A percentile compares a stretch with the other conserved stretches of the same genome.
These are phyloP conservation scores for Zarea fungicola DNA, from an alignment of 2,329 filamentous ascomycete species.

Conservation along the genomic window DNA sequence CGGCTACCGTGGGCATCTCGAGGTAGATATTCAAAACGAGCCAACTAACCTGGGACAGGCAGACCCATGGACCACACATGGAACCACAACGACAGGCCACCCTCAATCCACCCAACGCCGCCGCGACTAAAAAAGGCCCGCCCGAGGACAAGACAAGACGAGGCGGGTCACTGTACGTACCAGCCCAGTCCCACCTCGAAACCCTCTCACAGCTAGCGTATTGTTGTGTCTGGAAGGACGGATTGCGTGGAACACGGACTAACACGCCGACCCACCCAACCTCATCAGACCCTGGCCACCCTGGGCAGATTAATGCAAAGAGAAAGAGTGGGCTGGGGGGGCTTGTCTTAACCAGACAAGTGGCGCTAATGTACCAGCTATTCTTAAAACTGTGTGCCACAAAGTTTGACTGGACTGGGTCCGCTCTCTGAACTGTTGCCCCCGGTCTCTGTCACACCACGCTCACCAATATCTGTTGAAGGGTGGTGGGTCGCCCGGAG, in stretches of 20 bases:
- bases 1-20: slow-evolving; percentile 11
- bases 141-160: slow-evolving; percentile 14
- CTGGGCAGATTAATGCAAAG: slow-evolving; percentile 14
- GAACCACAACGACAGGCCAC: neutral
- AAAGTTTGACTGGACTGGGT: slow-evolving; percentile 29
- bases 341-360: slow-evolving; percentile 9
- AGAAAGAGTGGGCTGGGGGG: neutral
- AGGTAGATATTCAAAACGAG: slow-evolving; percentile 13
- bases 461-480: neutral
- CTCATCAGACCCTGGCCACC: slow-evolving; percentile 25
- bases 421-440: too few relatives aligned
- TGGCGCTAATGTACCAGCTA: slow-evolving; percentile 35
- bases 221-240: slow-evolving; percentile 22
- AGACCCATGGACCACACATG: neutral
- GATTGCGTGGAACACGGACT: slow-evolving; percentile 35
- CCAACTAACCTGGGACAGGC: neutral
- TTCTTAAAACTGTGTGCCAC: slow-evolving; percentile 35
- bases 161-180: slow-evolving; percentile 20
- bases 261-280: slow-evolving; percentile 22
- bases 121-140: slow-evolving; percentile 18
- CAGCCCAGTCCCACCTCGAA: slow-evolving; percentile 3
- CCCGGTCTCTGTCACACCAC: neutral
- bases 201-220: neutral
- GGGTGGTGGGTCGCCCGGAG: slow-evolving; percentile 23
- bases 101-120: neutral